Evolutionary conservation across 768 basidiomycete genomes (phyloP), one percentile per base, ranked within the genome.

Genomic region (Suillus discolor): DNA sequence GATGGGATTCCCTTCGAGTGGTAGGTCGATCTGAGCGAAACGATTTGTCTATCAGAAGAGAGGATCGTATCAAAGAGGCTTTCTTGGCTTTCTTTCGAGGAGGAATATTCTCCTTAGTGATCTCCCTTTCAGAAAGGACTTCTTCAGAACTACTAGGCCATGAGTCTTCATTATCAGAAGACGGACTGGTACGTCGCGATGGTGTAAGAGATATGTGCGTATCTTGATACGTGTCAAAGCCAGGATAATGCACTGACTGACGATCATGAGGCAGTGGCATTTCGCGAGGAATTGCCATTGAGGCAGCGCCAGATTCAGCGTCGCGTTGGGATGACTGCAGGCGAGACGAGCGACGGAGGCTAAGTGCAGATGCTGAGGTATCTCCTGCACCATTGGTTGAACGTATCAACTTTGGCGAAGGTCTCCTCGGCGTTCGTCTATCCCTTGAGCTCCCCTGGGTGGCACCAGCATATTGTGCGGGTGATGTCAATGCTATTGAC

Each of bases 221-320:
- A 54, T 90, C 89, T 70, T 78, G 83, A 70, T 83, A 82, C 53
- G 90, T 82, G 45, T 78, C 74, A 69, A 91, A 91, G 18, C 89
- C 89, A 15, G 90, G 90, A 72, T 89, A 89, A 69, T 90, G 89
- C 45, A 83, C 79, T 18, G 88, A 89, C 54, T 83, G 80, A 1
- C 82, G 83, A 71, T 89, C 82, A 36, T 78, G 71, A 20, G 75
- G 79, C 36, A 81, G 79, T 28, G 80, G 82, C 23, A 80, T 75
- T 62, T 79, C 79, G 65, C 79, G 83, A 45, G 74, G 78, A 62
- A 74, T 69, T 60, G 73, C 68, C 23, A 74, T 71, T 51, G 70
- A 70, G 28, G 71, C 69, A 25, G 65, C 69, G 15, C 65, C 64
- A 9, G 62, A 59, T 28, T 71, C 70, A 31, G 64, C 67, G 20